A percentile compares a stretch with the other conserved stretches of the same genome.
These are phyloP conservation scores for Penicillium ochrochloron DNA, from an alignment of 495 filamentous ascomycete species.

Conservation along the genomic window DNA sequence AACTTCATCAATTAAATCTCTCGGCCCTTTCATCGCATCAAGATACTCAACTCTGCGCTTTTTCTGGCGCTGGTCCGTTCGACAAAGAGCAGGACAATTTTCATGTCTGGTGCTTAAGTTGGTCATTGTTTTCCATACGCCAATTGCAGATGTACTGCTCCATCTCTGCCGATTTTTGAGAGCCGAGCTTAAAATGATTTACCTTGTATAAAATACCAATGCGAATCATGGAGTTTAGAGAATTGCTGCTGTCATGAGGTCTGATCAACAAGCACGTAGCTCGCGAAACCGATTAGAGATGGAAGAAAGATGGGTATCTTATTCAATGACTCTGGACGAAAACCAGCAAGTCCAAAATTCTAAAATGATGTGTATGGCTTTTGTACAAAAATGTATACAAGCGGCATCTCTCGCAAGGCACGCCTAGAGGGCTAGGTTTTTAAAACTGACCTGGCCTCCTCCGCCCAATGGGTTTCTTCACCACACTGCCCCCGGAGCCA, in stretches of 20 bases:
- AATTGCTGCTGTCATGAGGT: not conserved
- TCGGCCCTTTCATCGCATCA: not conserved
- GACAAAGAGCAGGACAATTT: slow-evolving; percentile 9
- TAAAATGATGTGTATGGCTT: slow-evolving; percentile 4
- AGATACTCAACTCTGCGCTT: slow-evolving; percentile 13
- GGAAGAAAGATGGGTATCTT: slow-evolving; percentile 9
- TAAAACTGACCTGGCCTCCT: slow-evolving; percentile 52
- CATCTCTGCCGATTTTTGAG: not conserved
- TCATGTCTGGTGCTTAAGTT: slow-evolving; percentile 1
- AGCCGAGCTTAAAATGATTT: not conserved
- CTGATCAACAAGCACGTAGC: not conserved
- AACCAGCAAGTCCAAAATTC: not conserved
- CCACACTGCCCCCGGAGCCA: slow-evolving; percentile 48
- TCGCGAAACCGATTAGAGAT: not conserved
- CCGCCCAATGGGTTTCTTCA: slow-evolving; percentile 63
- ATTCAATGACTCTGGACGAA: not conserved
- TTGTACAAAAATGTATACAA: slow-evolving; percentile 1
- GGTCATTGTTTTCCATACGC: not conserved
- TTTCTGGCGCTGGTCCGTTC: slow-evolving; percentile 19
- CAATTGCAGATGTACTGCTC: not conserved
- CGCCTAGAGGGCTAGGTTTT: slow-evolving; percentile 48
- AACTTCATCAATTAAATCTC: slow-evolving; percentile 92
- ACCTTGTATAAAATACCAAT: slow-evolving; percentile 4
- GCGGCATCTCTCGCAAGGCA: not conserved
- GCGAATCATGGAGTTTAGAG: not conserved